These are phyloP conservation scores for Aspergillus sp. DNA, from an alignment of 2,329 filamentous ascomycete genomes.

Conservation along the genomic window DNA sequence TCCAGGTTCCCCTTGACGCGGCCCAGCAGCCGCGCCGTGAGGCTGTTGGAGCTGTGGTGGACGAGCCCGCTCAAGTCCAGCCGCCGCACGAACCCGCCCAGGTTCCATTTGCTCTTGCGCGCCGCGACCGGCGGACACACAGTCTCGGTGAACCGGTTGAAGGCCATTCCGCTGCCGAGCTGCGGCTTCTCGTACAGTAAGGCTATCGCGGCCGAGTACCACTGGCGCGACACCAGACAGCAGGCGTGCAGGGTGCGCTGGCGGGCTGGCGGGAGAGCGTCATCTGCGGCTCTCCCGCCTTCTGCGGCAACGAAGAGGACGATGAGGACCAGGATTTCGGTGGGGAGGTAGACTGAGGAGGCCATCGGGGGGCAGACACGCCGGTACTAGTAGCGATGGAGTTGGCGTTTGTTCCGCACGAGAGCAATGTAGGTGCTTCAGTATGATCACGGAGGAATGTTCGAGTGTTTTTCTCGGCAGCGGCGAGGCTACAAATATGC, in stretches of 20 bases:
- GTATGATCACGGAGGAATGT: too few species aligned
- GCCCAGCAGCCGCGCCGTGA: slow-evolving; percentile 48
- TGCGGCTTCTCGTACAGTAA: slow-evolving; percentile 45
- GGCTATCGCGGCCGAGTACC: slow-evolving; percentile 46
- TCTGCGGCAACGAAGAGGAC: slow-evolving; percentile 33
- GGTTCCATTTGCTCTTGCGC: slow-evolving; percentile 37
- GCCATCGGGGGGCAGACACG: slow-evolving; percentile 9
- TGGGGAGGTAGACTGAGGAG: slow-evolving; percentile 38
- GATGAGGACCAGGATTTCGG: slow-evolving; percentile 46
- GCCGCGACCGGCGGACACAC: slow-evolving; percentile 42
- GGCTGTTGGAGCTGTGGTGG: slow-evolving; percentile 49
- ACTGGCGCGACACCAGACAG: slow-evolving; percentile 46
- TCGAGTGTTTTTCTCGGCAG: too few species aligned
- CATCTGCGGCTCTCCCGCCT: slow-evolving; percentile 14
- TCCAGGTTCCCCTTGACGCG: slow-evolving; percentile 44
- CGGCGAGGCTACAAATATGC: too few species aligned
- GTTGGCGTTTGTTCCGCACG: too few species aligned
- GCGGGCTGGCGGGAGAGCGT: slow-evolving; percentile 18
- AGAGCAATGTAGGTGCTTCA: too few species aligned
- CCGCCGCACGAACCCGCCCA: slow-evolving; percentile 42
- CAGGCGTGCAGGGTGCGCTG: slow-evolving; percentile 44
- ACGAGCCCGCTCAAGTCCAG: slow-evolving; percentile 48
- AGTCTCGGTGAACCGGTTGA: slow-evolving; percentile 45
- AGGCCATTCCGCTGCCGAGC: slow-evolving; percentile 42
- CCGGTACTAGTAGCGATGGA: too few species aligned